These are phyloP conservation scores for Kwoniella heveanensis DNA, from an alignment of 768 basidiomycete species.

Conservation along the genomic window DNA sequence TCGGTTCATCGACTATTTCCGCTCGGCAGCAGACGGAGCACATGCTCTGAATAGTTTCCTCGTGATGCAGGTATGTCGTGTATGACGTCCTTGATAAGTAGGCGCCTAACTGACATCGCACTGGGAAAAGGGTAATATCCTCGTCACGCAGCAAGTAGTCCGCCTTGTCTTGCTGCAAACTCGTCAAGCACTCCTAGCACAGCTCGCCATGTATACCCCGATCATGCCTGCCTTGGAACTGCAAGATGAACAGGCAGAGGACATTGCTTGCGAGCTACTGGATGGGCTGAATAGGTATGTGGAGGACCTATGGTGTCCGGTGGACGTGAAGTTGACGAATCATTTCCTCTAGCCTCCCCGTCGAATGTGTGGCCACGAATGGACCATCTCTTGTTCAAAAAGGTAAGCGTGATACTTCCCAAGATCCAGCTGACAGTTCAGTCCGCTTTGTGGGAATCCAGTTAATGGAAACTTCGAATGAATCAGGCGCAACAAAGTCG, in stretches of 20 bases:
- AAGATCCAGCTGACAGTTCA: slow-evolving; percentile 8
- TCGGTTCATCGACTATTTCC: slow-evolving; percentile 43
- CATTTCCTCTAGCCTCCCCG: slow-evolving; percentile 36
- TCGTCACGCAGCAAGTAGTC: slow-evolving; percentile 51
- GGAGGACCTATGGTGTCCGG: background rate
- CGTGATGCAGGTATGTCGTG: slow-evolving; percentile 40
- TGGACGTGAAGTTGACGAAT: background rate
- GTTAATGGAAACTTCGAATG: slow-evolving; percentile 38
- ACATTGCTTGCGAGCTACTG: slow-evolving; percentile 50
- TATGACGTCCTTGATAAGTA: too few relatives aligned
- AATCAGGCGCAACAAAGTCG: slow-evolving; percentile 34
- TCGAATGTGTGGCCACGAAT: slow-evolving; percentile 52
- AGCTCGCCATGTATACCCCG: slow-evolving; percentile 42
- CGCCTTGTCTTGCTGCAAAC: slow-evolving; percentile 50
- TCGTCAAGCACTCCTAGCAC: slow-evolving; percentile 39
- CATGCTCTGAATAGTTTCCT: slow-evolving; percentile 44
- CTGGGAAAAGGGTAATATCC: slow-evolving; percentile 48
- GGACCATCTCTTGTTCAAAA: slow-evolving; percentile 53
- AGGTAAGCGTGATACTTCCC: slow-evolving; percentile 24
- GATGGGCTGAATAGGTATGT: slow-evolving; percentile 45
- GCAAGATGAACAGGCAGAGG: slow-evolving; percentile 38
- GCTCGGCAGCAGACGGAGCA: slow-evolving; percentile 26
- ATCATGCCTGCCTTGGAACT: slow-evolving; percentile 28
- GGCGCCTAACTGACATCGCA: too few relatives aligned
- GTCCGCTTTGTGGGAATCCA: slow-evolving; percentile 50